Percentiles rank a stretch among this genome's conserved stretches.
Conservation (phyloP, 495 filamentous ascomycete genomes). For the Talaromyces trachyspermus region DNA sequence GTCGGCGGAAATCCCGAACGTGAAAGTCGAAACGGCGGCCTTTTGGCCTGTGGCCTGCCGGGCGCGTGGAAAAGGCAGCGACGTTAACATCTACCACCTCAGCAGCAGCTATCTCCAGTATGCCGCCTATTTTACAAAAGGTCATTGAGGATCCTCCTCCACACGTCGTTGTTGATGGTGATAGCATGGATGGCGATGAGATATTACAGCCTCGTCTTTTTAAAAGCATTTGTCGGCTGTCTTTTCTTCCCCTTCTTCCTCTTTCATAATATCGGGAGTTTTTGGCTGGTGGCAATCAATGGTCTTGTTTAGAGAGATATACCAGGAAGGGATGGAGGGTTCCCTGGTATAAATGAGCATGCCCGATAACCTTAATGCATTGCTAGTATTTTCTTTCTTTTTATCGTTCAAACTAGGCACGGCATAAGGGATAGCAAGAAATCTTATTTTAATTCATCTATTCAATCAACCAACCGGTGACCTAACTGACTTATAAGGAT, state of each 20-base stretch:
- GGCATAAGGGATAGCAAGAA: too few species aligned
- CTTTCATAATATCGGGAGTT: neutral
- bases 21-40: neutral
- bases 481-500: too few species aligned
- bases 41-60: neutral
- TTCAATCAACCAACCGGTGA: too few species aligned
- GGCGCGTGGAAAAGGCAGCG: neutral
- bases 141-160: neutral
- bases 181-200: slow-evolving; percentile 1
- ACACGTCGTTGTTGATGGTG: neutral
- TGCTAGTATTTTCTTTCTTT: too few species aligned
- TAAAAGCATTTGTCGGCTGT: neutral
- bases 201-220: neutral
- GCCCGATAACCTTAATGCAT: too few species aligned
- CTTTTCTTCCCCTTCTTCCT: neutral
- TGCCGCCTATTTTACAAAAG: neutral
- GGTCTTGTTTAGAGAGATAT: too few species aligned
- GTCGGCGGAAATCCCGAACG: neutral
- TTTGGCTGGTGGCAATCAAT: too few species aligned
- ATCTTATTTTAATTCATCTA: too few species aligned
- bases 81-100: neutral
- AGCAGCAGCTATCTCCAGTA: neutral
- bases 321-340: too few species aligned
- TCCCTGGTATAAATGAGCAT: too few species aligned
- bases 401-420: too few species aligned